phyloP scores from a whole-genome alignment of 2,329 filamentous ascomycete genomes.

The Coleophoma cylindrospora region DNA sequence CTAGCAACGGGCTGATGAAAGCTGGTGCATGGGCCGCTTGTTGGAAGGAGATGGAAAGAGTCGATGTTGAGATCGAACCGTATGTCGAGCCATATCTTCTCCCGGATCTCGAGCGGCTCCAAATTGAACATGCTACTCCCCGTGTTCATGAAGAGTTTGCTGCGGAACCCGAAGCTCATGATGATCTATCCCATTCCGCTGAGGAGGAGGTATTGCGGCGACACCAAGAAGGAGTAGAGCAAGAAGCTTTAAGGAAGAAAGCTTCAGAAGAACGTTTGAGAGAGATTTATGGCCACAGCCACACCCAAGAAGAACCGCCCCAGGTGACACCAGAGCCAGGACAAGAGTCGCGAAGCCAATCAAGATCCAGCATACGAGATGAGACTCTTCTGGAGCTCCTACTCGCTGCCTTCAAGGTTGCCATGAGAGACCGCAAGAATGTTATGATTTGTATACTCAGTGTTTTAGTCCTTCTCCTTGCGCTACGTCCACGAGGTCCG shows the following conservation, averaged over 20 bases:
- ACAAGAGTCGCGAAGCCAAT: constrained; percentile 1
- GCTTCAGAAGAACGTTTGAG: constrained; percentile 41
- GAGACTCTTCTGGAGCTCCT: constrained; percentile 50
- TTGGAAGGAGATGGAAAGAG: constrained; percentile 98
- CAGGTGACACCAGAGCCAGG: constrained; percentile 21
- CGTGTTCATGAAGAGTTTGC: constrained; percentile 15
- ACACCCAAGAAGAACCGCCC: constrained; percentile 25
- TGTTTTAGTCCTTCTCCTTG: constrained; percentile 47
- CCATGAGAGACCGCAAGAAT: constrained; percentile 55
- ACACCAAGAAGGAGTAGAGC: constrained; percentile 1
- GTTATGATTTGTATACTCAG: constrained; percentile 50
- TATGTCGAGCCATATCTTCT: constrained; percentile 56
- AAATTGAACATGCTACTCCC: constrained; percentile 23
- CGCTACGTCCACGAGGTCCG: constrained; percentile 20
- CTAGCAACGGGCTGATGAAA: constrained; percentile 90
- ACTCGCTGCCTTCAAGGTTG: constrained; percentile 45
- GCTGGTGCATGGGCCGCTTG: constrained; percentile 88
- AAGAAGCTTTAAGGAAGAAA: constrained; percentile 8
- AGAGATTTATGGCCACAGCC: constrained; percentile 48
- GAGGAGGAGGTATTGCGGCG: constrained; percentile 44
- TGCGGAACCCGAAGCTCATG: constrained; percentile 20
- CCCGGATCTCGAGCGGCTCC: constrained; percentile 48
- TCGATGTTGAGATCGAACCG: constrained; percentile 87
- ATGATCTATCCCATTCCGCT: constrained; percentile 40
- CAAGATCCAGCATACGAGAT: constrained; percentile 10